Conservation (phyloP, 345 rosid species). For the Litchi chinensis region DNA sequence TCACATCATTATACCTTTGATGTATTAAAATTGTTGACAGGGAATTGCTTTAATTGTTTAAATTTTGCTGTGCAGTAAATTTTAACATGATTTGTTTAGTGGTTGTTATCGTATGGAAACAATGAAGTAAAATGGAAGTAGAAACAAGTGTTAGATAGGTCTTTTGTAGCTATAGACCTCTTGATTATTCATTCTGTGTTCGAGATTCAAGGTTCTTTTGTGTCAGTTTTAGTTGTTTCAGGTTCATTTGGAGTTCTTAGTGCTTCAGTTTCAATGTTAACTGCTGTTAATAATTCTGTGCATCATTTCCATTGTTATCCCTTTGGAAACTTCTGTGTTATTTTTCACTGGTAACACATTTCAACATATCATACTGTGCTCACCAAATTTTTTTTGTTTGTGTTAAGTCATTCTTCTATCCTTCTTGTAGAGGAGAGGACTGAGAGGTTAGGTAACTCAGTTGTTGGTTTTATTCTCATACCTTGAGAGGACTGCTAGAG, state of each 20-base stretch:
- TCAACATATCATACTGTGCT: no score
- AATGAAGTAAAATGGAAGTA: no score
- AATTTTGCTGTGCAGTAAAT: not conserved
- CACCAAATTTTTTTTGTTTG: not conserved
- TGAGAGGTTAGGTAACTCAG: no score
- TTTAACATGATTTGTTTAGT: not conserved
- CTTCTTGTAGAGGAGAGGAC: not conserved
- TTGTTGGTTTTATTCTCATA: no score
- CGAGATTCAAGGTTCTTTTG: not conserved
- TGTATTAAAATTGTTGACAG: not conserved
- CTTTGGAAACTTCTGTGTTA: no score
- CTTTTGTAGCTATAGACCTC: no score
- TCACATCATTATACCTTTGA: not conserved
- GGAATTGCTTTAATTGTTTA: not conserved
- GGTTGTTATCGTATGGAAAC: not conserved
- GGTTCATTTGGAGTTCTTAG: not conserved
- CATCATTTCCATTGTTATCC: not conserved
- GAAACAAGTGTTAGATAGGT: no score
- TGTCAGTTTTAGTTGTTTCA: not conserved
- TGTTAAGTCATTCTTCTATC: not conserved
- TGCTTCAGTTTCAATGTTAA: not conserved
- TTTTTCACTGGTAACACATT: no score
- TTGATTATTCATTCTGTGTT: not conserved
- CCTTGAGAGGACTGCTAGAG: no score
- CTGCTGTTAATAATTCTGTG: not conserved